These are phyloP conservation scores for Toxicodendron radicans DNA, from an alignment of 345 rosid genomes.

Conservation along the genomic window DNA sequence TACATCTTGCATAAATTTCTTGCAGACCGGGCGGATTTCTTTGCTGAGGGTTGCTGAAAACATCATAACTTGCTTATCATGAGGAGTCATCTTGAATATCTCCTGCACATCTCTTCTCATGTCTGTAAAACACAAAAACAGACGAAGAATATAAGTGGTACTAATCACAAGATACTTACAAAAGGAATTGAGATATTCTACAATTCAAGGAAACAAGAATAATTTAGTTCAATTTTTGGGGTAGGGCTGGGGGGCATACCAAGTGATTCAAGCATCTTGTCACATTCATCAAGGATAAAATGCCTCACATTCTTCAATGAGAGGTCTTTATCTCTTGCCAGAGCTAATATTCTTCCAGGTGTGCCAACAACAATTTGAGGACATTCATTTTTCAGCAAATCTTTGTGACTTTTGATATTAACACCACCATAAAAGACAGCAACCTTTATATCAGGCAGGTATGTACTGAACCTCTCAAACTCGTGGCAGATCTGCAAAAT, in stretches of 20 bases:
- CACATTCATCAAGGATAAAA: conserved; percentile 98
- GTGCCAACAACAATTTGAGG: conserved; percentile 99
- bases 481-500: conserved; percentile 81
- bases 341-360: conserved; percentile 90
- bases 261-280: conserved; percentile 99
- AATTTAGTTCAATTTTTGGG: too few species aligned
- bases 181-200: neutral
- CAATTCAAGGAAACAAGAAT: neutral
- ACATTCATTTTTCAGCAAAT: conserved; percentile 92
- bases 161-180: neutral
- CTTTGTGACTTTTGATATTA: conserved; percentile 84
- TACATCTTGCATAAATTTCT: conserved; percentile 99
- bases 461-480: conserved; percentile 95
- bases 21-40: conserved; percentile 99
- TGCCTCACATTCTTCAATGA: conserved; percentile 98
- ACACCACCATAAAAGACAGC: conserved; percentile 98
- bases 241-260: conserved; percentile 37
- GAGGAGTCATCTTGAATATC: conserved; percentile 98
- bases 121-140: conserved; percentile 42
- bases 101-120: conserved; percentile 99
- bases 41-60: conserved; percentile 99
- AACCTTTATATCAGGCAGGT: conserved; percentile 84
- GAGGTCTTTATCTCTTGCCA: conserved; percentile 90
- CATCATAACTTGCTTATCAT: conserved; percentile 99
- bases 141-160: neutral